Evolutionary conservation across 2,329 filamentous ascomycete genomes (phyloP).

Genomic region (Claviceps sp.): DNA sequence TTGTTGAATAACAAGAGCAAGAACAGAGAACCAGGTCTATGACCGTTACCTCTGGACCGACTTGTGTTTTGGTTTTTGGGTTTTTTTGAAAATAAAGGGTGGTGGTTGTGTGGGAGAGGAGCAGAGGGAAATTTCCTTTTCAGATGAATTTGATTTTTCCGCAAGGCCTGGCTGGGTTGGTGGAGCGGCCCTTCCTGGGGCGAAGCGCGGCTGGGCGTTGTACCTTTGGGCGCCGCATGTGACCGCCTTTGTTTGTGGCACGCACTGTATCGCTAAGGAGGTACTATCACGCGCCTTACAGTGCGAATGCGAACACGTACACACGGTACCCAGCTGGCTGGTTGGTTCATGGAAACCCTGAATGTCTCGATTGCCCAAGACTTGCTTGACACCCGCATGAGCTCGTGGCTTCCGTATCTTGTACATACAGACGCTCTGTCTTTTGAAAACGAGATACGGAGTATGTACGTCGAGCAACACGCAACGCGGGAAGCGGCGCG

Average conservation of each 20-base stretch:
- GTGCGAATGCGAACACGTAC: background rate
- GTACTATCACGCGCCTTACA: background rate
- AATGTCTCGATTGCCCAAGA: background rate
- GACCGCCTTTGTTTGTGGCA: background rate
- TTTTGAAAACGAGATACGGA: too few species aligned
- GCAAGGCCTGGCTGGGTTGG: conserved; percentile 9
- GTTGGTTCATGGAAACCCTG: background rate
- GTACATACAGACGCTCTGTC: too few species aligned
- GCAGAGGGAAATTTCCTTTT: conserved; percentile 24
- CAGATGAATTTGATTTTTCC: conserved; percentile 21
- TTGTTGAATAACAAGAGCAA: conserved; percentile 38
- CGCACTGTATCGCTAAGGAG: background rate
- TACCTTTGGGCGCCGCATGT: too few species aligned
- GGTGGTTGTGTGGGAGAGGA: conserved; percentile 31
- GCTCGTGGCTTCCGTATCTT: too few species aligned
- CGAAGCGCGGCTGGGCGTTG: background rate
- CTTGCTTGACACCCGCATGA: too few species aligned
- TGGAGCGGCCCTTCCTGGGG: conserved; percentile 10
- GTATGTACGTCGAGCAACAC: too few species aligned
- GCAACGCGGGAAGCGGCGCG: background rate
- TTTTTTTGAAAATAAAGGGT: conserved; percentile 30
- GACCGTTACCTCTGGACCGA: conserved; percentile 43
- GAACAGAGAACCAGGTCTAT: conserved; percentile 47
- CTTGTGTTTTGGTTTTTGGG: conserved; percentile 29
- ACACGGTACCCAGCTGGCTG: background rate